phyloP scores from a whole-genome alignment of 257 asterid genomes.

The Datura wrightii region DNA sequence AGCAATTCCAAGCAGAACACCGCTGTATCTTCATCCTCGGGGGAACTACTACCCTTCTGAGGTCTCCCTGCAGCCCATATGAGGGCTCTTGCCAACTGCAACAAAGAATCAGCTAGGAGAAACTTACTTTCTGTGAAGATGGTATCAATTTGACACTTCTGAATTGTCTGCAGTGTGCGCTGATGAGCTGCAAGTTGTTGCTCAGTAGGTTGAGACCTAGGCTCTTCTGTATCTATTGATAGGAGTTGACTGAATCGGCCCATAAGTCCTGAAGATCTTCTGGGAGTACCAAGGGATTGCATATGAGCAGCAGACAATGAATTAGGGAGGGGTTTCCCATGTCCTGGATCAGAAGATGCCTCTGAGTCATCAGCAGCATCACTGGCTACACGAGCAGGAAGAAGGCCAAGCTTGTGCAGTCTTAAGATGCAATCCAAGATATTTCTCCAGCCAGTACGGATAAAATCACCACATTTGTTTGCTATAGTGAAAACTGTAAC shows the following conservation, averaged over 20 bases:
- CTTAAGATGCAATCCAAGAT: constrained; percentile 88
- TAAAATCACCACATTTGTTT: constrained; percentile 87
- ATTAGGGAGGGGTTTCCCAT: constrained; percentile 80
- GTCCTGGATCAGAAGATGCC: constrained; percentile 79
- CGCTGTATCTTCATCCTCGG: constrained; percentile 95
- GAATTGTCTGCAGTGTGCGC: constrained; percentile 92
- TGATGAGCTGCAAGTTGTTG: constrained; percentile 98
- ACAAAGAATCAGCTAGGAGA: constrained; percentile 78
- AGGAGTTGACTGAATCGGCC: constrained; percentile 95
- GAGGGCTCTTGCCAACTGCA: constrained; percentile 92
- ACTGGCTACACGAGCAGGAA: constrained; percentile 97
- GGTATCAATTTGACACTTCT: constrained; percentile 91
- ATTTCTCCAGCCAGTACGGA: constrained; percentile 96
- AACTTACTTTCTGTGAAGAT: constrained; percentile 95
- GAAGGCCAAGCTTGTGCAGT: constrained; percentile 93
- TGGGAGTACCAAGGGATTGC: constrained; percentile 85
- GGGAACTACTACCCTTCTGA: constrained; percentile 82
- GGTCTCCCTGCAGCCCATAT: constrained; percentile 97
- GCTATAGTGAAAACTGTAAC: constrained; percentile 91
- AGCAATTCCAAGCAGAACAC: constrained; percentile 95
- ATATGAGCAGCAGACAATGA: constrained; percentile 76
- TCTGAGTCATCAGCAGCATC: constrained; percentile 96
- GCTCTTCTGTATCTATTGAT: constrained; percentile 92
- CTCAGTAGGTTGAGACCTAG: constrained; percentile 92
- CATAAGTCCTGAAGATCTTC: constrained; percentile 96